Percentiles rank a stretch among this genome's conserved stretches.
These are phyloP conservation scores for Amanita pseudoporphyria DNA, from an alignment of 768 basidiomycete species.

Conservation along the genomic window DNA sequence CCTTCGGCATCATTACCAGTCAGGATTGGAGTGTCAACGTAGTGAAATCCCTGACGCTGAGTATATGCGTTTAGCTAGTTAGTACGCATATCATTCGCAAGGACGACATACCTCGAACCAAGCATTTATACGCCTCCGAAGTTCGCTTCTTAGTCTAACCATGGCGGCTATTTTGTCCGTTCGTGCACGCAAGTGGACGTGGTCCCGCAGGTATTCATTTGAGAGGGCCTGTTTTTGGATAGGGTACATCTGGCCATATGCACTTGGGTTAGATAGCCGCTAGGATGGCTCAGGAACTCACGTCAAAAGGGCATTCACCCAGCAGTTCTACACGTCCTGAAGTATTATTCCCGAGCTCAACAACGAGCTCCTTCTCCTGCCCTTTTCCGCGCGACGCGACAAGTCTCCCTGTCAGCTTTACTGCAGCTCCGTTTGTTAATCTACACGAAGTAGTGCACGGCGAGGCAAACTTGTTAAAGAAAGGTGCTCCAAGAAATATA, in stretches of 20 bases:
- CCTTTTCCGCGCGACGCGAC: slow-evolving; percentile 33
- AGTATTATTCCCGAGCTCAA: slow-evolving; percentile 23
- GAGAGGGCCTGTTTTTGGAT: slow-evolving; percentile 86
- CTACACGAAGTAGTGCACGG: slow-evolving; percentile 6
- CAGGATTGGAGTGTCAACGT: slow-evolving; percentile 78
- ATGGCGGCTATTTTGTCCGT: slow-evolving; percentile 65
- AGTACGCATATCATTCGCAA: not conserved
- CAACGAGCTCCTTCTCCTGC: slow-evolving; percentile 39
- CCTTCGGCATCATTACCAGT: slow-evolving; percentile 95
- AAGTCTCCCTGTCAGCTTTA: slow-evolving; percentile 26
- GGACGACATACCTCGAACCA: slow-evolving; percentile 63
- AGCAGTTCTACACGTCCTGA: slow-evolving; percentile 25
- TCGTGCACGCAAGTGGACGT: slow-evolving; percentile 81
- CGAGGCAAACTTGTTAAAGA: not conserved
- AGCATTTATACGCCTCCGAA: slow-evolving; percentile 45
- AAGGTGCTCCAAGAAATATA: not conserved
- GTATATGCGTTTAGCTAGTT: not conserved
- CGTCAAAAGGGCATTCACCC: slow-evolving; percentile 39
- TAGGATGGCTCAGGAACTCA: slow-evolving; percentile 12
- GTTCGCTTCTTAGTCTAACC: slow-evolving; percentile 58
- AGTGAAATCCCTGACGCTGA: slow-evolving; percentile 69
- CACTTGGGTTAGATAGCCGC: not conserved
- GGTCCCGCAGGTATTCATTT: slow-evolving; percentile 71
- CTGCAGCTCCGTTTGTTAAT: slow-evolving; percentile 16
- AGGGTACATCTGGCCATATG: slow-evolving; percentile 58